phyloP scores from a whole-genome alignment of 1,284 basidiomycete species.

The Termitomyces sp. region DNA sequence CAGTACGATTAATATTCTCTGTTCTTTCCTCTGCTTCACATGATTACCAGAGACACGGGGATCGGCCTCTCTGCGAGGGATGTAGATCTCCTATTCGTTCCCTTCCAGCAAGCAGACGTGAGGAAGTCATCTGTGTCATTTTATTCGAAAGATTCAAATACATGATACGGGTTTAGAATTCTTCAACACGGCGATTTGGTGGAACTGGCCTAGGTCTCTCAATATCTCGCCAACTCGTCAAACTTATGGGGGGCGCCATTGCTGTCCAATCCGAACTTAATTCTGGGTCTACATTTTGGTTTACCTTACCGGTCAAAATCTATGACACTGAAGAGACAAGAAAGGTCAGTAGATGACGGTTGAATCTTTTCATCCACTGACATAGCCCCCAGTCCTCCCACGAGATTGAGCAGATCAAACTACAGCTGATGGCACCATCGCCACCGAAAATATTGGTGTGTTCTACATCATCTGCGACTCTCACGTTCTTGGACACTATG shows the following conservation, averaged over 20 bases:
- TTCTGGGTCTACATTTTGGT: conserved; percentile 65
- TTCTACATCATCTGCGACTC: conserved; percentile 54
- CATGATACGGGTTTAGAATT: conserved; percentile 36
- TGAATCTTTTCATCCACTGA: neutral
- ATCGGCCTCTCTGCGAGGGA: conserved; percentile 62
- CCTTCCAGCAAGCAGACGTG: conserved; percentile 68
- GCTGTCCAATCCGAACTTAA: conserved; percentile 61
- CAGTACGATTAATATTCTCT: conserved; percentile 35
- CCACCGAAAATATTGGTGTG: conserved; percentile 51
- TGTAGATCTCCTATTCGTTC: conserved; percentile 61
- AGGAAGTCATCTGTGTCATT: conserved; percentile 4
- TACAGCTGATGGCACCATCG: conserved; percentile 39
- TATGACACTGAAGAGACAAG: conserved; percentile 51
- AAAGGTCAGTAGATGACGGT: conserved; percentile 31
- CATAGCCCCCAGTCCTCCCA: conserved; percentile 27
- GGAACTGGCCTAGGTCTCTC: conserved; percentile 68
- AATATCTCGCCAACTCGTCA: conserved; percentile 67
- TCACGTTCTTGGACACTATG: conserved; percentile 51
- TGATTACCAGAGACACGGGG: conserved; percentile 51
- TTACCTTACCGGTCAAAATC: conserved; percentile 60
- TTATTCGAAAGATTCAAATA: neutral
- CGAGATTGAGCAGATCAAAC: conserved; percentile 43
- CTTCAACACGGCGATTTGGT: conserved; percentile 65
- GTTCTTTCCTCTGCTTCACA: neutral
- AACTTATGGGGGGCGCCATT: conserved; percentile 68